Evolutionary conservation across 1,139 yeast species (phyloP), one percentile per base, ranked within the genome.

Genomic region (Blastobotrys buckinghamii): DNA sequence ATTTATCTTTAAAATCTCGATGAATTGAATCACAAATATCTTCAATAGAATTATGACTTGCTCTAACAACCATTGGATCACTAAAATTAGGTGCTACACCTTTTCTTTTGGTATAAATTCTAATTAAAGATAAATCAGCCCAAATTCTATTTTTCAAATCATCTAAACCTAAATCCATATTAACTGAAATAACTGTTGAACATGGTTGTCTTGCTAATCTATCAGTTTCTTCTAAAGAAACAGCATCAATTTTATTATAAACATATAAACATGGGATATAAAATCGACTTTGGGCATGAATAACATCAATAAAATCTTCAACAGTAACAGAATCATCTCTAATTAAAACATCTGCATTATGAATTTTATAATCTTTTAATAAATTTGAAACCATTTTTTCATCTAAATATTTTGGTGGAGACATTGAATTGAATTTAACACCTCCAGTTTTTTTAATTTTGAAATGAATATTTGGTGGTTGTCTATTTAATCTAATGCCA

Each of bases 221-320:
- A 66, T 92, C 97, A 49, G 88, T 87, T 63, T 92, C 98, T 65
- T 92, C 98, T 50, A 92, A 72, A 1, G 97, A 87, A 7, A 92
- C 97, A 0, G 97, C 89, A 67, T 92, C 98, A 47, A 90, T 79
- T 75, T 92, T 92, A 73, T 92, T 92, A 74, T 89, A 92, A 24
- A 87, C 96, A 63, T 92, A 92, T 34, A 92, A 75, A 67, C 97
- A 92, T 58, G 87, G 89, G 67, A 89, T 84, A 65, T 92, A 92
- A 15, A 87, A 82, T 51, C 95, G 80, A 65, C 87, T 95, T 51
- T 80, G 80, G 47, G 87, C 94, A 65, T 92, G 90, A 51, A 92
- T 82, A 20, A 86, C 82, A 66, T 92, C 98, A 58, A 92, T 90
- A 63, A 92, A 86, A 62, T 92, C 97, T 62, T 92, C 98, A 39